phyloP scores from a whole-genome alignment of 1,139 yeast species.

The Hanseniaspora sp. region DNA sequence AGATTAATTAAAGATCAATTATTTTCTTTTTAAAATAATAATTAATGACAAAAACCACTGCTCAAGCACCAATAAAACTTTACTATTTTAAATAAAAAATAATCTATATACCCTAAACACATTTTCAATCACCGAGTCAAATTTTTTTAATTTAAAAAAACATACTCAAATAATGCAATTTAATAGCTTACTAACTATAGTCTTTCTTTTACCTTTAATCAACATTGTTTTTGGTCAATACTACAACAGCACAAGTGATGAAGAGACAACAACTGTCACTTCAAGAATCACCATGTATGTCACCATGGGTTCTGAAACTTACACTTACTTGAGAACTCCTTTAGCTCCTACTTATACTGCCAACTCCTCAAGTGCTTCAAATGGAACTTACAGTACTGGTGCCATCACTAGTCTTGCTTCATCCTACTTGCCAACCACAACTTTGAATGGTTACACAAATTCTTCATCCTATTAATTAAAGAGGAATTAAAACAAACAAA shows the following conservation, averaged over 20 bases:
- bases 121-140: no score
- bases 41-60: no score
- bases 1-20: no score
- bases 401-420: neutral
- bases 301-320: slow-evolving; percentile 14
- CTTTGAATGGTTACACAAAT: neutral
- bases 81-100: no score
- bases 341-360: slow-evolving; percentile 8
- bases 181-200: slow-evolving; percentile 6
- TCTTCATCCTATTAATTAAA: neutral
- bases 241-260: slow-evolving; percentile 10
- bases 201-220: slow-evolving; percentile 7
- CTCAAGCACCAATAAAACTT: no score
- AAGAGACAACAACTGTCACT: slow-evolving; percentile 12
- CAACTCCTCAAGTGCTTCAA: neutral
- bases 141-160: no score
- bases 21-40: no score
- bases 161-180: neutral
- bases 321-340: slow-evolving; percentile 13
- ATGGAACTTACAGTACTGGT: neutral
- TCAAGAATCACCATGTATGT: slow-evolving; percentile 14
- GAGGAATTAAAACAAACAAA: neutral
- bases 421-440: neutral
- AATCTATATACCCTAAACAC: no score
- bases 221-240: slow-evolving; percentile 3